Base-by-base conservation (phyloP, 2,329 filamentous ascomycete species). In the Botrytis squamosa region DNA sequence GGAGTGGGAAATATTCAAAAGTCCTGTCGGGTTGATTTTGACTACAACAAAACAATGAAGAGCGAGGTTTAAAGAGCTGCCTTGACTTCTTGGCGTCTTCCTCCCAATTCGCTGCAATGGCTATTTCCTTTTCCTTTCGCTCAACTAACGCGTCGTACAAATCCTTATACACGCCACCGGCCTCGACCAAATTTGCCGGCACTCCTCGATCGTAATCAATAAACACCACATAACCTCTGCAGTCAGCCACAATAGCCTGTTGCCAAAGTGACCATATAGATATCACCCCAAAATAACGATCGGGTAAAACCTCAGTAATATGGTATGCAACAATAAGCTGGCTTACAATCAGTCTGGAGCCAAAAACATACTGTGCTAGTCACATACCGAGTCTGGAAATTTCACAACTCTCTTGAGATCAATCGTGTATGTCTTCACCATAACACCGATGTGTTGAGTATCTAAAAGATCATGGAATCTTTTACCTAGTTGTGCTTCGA, bases 251-350 rank as follows among this genome's bases (percentile, higher is more conserved):
- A 22, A 44, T 25, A 36, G 49, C 49, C n/a, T 72, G 70, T 20
- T 59, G 62, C 18, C 4, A 16, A 25, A 72, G 38, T 38, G 70
- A 72, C 46, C 62, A 72, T 8, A 72, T 65, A 20, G n/a, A 44
- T 10, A 36, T 72, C 20, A 67, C 25, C 25, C 49, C 49, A 52
- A 66, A 20, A 72, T 67, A 72, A 25, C 70, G 62, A 57, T 72
- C 62, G 16, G 70, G 38, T 20, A 59, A 46, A 14, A 59, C 49
- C 36, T 72, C 29, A 33, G 49, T 67, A 10, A 72, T 67, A 38
- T 46, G 70, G n/a, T 60, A 68, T 14, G 38, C 70, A 5, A 72
- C 4, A 44, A 72, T 72, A 9, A 72, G 36, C 46, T 72, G 25
- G 25, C 20, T 55, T 44, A 22, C 3, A 25, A 46, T 67, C 5